phyloP scores from a whole-genome alignment of 1,139 yeast genomes.

The Diutina sp. region DNA sequence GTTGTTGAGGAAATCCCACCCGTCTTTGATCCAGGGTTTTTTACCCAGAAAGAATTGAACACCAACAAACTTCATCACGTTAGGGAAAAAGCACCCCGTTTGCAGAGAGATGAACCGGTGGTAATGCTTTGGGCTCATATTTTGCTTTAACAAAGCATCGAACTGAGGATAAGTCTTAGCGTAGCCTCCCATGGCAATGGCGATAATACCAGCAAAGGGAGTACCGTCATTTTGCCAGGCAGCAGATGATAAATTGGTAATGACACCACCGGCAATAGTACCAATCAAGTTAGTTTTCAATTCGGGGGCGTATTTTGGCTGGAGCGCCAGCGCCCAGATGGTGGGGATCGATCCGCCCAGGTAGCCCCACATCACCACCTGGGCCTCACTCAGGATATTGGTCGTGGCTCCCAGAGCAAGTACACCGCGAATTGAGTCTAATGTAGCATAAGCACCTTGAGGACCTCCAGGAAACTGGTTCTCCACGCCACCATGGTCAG shows the following conservation, averaged over 20 bases:
- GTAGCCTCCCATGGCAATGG: constrained; percentile 1
- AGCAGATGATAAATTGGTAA: background rate
- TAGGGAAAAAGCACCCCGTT: background rate
- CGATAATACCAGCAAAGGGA: background rate
- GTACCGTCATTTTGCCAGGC: background rate
- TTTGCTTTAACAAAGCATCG: background rate
- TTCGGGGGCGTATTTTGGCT: background rate
- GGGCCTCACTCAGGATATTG: constrained; percentile 7
- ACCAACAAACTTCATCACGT: background rate
- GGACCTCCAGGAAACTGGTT: constrained; percentile 6
- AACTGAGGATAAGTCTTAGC: constrained; percentile 1
- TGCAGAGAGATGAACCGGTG: background rate
- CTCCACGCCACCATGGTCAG: constrained; percentile 8
- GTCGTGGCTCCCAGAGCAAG: constrained; percentile 5
- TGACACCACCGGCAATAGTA: background rate
- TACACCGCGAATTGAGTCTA: constrained; percentile 8
- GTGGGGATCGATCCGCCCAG: constrained; percentile 6
- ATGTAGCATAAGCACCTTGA: constrained; percentile 6
- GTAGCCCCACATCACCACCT: constrained; percentile 11
- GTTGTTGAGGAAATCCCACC: background rate
- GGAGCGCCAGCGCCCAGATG: background rate
- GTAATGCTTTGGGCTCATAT: background rate
- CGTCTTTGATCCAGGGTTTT: background rate
- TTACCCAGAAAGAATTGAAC: background rate
- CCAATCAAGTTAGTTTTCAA: background rate